Conservation (phyloP, 257 asterid genomes). For the Gardenia jasminoides region DNA sequence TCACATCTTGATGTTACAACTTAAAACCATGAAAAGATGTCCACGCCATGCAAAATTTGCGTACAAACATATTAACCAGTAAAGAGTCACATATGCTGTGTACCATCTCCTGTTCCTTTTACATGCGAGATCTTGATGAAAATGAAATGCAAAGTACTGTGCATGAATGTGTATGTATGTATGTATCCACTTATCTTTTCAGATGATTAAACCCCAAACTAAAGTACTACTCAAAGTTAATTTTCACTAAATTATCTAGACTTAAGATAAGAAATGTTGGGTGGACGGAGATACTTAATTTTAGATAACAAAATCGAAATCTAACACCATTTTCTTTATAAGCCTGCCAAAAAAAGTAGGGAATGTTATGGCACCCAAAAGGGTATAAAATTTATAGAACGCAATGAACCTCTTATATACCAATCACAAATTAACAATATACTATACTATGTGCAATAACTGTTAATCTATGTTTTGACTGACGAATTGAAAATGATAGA, state of each 20-base stretch:
- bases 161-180: neutral
- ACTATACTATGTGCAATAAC: no score
- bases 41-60: neutral
- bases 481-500: neutral
- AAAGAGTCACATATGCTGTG: no score
- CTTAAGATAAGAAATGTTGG: no score
- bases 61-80: neutral
- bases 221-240: neutral
- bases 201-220: neutral
- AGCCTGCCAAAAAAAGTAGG: neutral
- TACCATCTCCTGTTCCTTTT: no score
- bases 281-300: no score
- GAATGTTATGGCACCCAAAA: neutral
- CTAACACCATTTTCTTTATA: neutral
- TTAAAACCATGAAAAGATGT: neutral
- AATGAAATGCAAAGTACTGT: no score
- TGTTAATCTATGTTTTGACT: neutral
- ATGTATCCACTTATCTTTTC: neutral
- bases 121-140: no score
- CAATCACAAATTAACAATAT: no score
- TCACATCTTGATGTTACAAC: neutral
- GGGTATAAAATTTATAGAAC: no score
- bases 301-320: neutral
- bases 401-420: no score
- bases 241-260: neutral